A percentile compares a stretch with the other conserved stretches of the same genome.
Evolutionary conservation across 2,329 filamentous ascomycete genomes (phyloP).

Genomic region (Grosmannia serpens): DNA sequence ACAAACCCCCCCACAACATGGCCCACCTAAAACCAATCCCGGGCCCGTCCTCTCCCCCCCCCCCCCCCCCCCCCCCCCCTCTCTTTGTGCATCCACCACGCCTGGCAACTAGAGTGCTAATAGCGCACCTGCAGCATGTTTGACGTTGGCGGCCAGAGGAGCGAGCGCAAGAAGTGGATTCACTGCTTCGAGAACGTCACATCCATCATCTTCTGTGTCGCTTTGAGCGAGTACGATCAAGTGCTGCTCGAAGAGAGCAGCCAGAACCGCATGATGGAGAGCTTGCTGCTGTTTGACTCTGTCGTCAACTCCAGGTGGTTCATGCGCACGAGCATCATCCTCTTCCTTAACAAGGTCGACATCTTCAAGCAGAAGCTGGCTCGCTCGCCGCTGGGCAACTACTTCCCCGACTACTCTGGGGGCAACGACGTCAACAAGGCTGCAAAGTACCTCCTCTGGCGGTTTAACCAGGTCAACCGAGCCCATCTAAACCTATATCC

Average conservation of each 20-base stretch:
- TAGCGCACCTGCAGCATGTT: slow-evolving; percentile 66
- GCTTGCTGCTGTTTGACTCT: slow-evolving; percentile 88
- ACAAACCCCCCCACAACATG: no score
- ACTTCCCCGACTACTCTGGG: slow-evolving; percentile 96
- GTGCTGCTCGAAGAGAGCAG: slow-evolving; percentile 93
- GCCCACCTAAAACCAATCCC: no score
- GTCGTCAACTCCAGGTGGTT: slow-evolving; percentile 99
- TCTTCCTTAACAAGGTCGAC: slow-evolving; percentile 98
- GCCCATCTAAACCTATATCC: slow-evolving; percentile 94
- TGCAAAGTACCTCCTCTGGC: slow-evolving; percentile 94
- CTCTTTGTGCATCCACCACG: no score
- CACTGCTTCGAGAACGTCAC: slow-evolving; percentile 99
- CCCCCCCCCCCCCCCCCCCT: neutral
- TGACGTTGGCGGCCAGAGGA: slow-evolving; percentile 92
- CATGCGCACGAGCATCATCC: slow-evolving; percentile 95
- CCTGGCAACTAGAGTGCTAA: neutral
- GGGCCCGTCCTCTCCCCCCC: neutral
- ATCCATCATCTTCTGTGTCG: slow-evolving; percentile 98
- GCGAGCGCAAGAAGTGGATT: slow-evolving; percentile 99
- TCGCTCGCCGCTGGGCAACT: slow-evolving; percentile 81
- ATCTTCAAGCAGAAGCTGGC: slow-evolving; percentile 92
- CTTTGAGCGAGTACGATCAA: slow-evolving; percentile 96
- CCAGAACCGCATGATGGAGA: slow-evolving; percentile 99
- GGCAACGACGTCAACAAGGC: slow-evolving; percentile 97
- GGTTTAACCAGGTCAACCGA: slow-evolving; percentile 96